Evolutionary conservation across 1,284 basidiomycete species (phyloP), one percentile per base, ranked within the genome.

Genomic region (Porodaedalea pini): DNA sequence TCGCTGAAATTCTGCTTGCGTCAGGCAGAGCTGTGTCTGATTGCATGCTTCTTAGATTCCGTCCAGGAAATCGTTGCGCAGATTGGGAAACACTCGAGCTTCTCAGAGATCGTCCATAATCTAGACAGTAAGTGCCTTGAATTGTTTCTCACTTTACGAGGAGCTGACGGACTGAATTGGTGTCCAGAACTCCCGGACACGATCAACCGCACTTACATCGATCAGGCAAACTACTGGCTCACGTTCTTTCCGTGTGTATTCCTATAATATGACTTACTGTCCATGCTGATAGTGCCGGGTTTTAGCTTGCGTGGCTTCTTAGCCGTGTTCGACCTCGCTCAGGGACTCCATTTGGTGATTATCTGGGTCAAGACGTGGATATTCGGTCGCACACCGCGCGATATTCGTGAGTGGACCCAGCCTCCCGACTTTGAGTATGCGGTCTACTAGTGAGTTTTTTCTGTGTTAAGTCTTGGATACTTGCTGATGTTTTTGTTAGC

Each of bases 361-460:
- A 83, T 94, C 19, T 94, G 87, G 34, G 77, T 98, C 73, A 90
- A 91, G 72, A 94, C 90, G 2, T 75, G 40, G 4, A 19, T 62
- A 48, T 91, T 98, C 67, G 93, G 94, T n/a, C 87, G 95, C 57
- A 99, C 97, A 0, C 96, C 95, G 45, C 85, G 97, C 64, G 94
- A 98, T 67, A 93, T 98, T 58, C 82, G 94, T 54, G 94, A 98
- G 66, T 95, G 92, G 87, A 98, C 96, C 4, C 90, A 95, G 69
- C 96, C 96, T 15, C 92, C 92, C 3, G 85, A 88, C 39, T 98
- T 98, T 69, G 87, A 95, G 66, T 98, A 90, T 73, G 82, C 91
- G 10, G 82, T 95, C 58, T 94, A 93, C 72, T 94, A 90, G 87
- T 91, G 63, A 71, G 87, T 78, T 51, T 39, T 17, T 44, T 15